Conservation (phyloP, 1,139 yeast genomes). For the Candida gigantensis region DNA sequence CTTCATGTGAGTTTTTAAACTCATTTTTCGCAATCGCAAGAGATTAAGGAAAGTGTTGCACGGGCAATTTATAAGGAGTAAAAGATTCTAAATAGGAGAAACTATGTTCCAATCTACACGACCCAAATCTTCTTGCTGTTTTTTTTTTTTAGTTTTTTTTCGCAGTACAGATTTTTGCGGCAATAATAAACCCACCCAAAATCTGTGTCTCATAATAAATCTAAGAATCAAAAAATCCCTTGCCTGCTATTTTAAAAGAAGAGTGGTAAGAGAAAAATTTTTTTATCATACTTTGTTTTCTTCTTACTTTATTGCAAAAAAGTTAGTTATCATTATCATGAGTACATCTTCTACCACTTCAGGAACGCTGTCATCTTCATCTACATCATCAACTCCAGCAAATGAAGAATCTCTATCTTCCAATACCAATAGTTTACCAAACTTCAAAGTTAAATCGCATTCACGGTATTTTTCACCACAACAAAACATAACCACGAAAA, state of each 20-base stretch:
- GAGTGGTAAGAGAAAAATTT: too few relatives aligned
- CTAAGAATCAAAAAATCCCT: too few relatives aligned
- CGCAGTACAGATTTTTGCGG: neutral
- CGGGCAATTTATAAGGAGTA: too few relatives aligned
- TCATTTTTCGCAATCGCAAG: too few relatives aligned
- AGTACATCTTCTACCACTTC: neutral
- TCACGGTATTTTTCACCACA: slow-evolving; percentile 4
- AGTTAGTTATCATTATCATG: neutral
- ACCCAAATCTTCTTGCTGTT: too few relatives aligned
- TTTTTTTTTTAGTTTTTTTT: too few relatives aligned
- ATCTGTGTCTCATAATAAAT: neutral
- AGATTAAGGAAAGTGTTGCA: too few relatives aligned
- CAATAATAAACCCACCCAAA: neutral
- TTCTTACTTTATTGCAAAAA: too few relatives aligned
- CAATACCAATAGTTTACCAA: neutral
- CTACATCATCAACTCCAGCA: neutral
- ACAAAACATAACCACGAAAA: slow-evolving; percentile 1
- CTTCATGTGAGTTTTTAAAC: too few relatives aligned
- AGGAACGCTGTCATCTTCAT: neutral
- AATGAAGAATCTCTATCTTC: neutral
- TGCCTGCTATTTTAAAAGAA: neutral
- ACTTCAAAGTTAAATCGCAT: neutral
- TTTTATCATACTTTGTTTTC: too few relatives aligned
- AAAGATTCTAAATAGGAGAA: too few relatives aligned
- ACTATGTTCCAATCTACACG: too few relatives aligned